Evolutionary conservation across 2,329 filamentous ascomycete genomes (phyloP).

Genomic region (Cyclaneusma minus): DNA sequence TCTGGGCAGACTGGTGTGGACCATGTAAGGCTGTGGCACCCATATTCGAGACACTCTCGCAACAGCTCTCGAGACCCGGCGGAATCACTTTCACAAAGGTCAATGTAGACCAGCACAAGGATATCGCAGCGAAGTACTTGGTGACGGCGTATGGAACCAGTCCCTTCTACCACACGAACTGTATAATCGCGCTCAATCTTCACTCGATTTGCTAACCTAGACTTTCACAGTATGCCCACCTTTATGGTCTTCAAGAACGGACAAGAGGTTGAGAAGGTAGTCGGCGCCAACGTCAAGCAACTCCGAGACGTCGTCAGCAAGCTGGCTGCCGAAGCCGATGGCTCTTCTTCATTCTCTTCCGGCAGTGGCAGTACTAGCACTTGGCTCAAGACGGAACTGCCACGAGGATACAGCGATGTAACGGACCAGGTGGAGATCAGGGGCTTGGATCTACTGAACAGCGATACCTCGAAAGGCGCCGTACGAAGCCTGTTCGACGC

Average conservation of each 20-base stretch:
- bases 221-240: conserved; percentile 58
- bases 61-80: conserved; percentile 52
- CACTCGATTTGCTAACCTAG: not conserved
- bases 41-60: conserved; percentile 63
- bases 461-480: conserved; percentile 59
- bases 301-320: conserved; percentile 58
- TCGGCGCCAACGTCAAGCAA: conserved; percentile 57
- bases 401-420: conserved; percentile 70
- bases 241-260: conserved; percentile 76
- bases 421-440: conserved; percentile 67
- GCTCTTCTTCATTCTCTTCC: conserved; percentile 18
- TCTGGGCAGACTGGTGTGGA: conserved; percentile 77
- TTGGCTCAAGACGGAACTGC: conserved; percentile 64
- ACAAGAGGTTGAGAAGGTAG: conserved; percentile 49
- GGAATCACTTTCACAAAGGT: conserved; percentile 76
- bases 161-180: conserved; percentile 1
- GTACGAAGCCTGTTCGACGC: conserved; percentile 61
- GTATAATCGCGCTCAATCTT: not conserved
- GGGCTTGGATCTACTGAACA: conserved; percentile 76
- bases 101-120: conserved; percentile 63
- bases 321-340: conserved; percentile 48
- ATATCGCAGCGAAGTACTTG: conserved; percentile 57
- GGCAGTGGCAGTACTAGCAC: conserved; percentile 27
- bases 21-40: conserved; percentile 77
- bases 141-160: conserved; percentile 43